These are phyloP conservation scores for Trichocladium uniseriatum DNA, from an alignment of 495 filamentous ascomycete genomes.

Conservation along the genomic window DNA sequence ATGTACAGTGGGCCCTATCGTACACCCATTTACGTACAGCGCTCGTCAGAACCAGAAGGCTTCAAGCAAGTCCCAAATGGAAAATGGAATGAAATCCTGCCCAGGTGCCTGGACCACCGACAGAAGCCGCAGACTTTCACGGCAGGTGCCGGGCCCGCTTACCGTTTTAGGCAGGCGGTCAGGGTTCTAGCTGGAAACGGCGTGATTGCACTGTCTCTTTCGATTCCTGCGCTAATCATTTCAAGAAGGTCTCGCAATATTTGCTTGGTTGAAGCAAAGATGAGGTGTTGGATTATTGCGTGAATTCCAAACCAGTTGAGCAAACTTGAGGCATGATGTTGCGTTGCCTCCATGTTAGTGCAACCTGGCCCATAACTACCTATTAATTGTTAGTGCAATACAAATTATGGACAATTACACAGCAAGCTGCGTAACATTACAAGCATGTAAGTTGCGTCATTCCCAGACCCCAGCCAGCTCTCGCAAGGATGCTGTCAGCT, in stretches of 20 bases:
- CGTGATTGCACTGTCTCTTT: background rate
- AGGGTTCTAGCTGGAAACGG: background rate
- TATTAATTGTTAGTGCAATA: too few relatives aligned
- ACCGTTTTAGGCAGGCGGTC: conserved; percentile 15
- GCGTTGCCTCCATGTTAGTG: too few relatives aligned
- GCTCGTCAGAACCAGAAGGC: background rate
- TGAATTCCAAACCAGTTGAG: too few relatives aligned
- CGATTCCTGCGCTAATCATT: background rate
- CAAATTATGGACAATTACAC: too few relatives aligned
- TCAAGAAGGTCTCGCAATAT: background rate
- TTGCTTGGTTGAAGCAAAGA: background rate
- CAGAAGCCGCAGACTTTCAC: background rate
- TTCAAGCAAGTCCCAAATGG: background rate
- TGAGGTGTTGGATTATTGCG: too few relatives aligned
- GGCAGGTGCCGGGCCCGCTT: conserved; percentile 1
- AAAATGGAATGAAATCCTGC: too few relatives aligned
- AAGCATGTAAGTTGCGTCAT: too few relatives aligned
- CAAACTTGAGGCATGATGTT: too few relatives aligned
- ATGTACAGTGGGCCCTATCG: conserved; percentile 21
- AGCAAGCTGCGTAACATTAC: too few relatives aligned
- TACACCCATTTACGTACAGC: conserved; percentile 13
- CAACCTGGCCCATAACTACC: too few relatives aligned
- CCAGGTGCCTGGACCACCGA: background rate
- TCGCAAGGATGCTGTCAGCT: too few relatives aligned
- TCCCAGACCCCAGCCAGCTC: too few relatives aligned